Evolutionary conservation across 78 protist genomes (phyloP).

Genomic region (Anaeramoeba flamelloides): DNA sequence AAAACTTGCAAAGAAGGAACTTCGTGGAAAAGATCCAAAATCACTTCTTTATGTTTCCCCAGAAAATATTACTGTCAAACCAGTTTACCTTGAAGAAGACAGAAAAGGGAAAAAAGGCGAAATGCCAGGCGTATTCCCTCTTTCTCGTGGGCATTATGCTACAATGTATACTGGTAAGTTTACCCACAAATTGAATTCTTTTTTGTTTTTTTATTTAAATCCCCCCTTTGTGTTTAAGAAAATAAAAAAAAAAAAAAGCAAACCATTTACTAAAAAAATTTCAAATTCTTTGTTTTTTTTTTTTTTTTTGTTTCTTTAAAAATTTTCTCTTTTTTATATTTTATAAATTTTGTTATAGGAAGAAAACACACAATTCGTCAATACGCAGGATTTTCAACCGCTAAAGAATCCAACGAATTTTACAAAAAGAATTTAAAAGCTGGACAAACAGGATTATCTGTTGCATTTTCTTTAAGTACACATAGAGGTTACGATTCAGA

Average conservation of each 20-base stretch:
- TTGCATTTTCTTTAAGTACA: constrained; percentile 93
- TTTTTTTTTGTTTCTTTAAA: too few relatives aligned
- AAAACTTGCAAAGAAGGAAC: constrained; percentile 41
- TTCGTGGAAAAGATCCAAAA: constrained; percentile 19
- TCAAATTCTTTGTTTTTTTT: too few relatives aligned
- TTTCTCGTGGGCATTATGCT: constrained; percentile 84
- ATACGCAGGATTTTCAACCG: constrained; percentile 78
- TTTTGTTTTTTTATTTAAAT: too few relatives aligned
- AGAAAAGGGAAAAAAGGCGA: constrained; percentile 3
- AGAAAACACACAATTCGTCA: constrained; percentile 95
- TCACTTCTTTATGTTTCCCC: too few relatives aligned
- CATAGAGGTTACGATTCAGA: constrained; percentile 89
- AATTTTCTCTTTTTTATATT: too few relatives aligned
- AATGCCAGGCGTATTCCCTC: constrained; percentile 72
- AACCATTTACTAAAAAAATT: too few relatives aligned
- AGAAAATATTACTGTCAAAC: constrained; percentile 43
- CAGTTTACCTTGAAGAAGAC: constrained; percentile 48
- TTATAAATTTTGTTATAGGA: too few relatives aligned
- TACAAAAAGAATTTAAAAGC: constrained; percentile 56
- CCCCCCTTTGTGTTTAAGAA: too few relatives aligned
- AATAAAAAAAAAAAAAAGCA: too few relatives aligned
- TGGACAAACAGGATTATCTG: constrained; percentile 58
- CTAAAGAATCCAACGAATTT: constrained; percentile 82
- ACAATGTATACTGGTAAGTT: constrained; percentile 82
- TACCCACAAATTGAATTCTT: too few relatives aligned